Evolutionary conservation across 345 rosid species (phyloP), one percentile per base, ranked within the genome.

Genomic region (Citrus hindsii): DNA sequence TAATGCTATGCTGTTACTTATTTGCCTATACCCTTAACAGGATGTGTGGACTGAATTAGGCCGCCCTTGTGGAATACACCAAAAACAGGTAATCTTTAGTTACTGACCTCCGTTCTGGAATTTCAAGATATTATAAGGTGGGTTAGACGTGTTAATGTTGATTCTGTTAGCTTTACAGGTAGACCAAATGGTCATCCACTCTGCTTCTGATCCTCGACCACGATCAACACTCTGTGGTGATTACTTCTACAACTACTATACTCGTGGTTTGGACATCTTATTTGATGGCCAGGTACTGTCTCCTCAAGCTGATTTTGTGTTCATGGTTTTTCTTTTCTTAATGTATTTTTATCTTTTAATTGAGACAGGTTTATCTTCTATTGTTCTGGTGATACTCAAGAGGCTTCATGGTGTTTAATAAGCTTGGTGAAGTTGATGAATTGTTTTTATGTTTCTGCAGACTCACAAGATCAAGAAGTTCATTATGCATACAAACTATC

Each of bases 11-110:
- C 40, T 42, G 33, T 58, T 25, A 40, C 62, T 27, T 68, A 46
- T 60, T 42, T 53, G 42, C 73, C 28, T 75, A 30, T 79, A 38
- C 58, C 62, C 71, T 60, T 69, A 22, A 85, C 88, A 96, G 98
- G 99, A 96, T 88, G 89, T 96, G 63, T 96, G 99, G 98, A 92
- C 95, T 77, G 99, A 96, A 79, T 76, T 96, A 85, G 99, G 98
- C 65, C 93, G 97, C 74, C 99, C 99, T 40, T 94, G 98, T 84
- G 99, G 98, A 76, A 91, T 96, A 79, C 95, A 96, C 82, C 97
- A 95, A 73, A 96, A 96, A 86, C 98, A 94, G 99, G 99, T 94
- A 77, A 38, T 56, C 4, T 48, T 65, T 40, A 35, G 51, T 76
- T 24, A 21, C 22, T 67, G 62, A 10, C 28, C 25, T 67, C 69